Conservation (phyloP, 2,329 filamentous ascomycete genomes). For the Penicillium sp. region DNA sequence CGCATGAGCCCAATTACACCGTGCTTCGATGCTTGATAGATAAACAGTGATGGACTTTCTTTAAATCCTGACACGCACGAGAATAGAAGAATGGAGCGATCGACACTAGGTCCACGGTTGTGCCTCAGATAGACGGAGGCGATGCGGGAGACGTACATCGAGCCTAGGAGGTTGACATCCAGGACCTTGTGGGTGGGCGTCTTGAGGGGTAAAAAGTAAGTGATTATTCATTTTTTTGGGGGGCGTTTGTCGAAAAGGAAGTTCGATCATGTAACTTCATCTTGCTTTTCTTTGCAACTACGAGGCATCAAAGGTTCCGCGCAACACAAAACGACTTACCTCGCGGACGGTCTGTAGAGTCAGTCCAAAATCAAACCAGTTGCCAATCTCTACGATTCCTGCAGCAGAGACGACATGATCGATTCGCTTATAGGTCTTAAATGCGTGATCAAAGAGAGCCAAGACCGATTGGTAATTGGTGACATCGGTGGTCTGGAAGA, state of each 20-base stretch:
- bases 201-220: conserved; percentile 25
- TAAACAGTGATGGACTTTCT: conserved; percentile 52
- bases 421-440: conserved; percentile 50
- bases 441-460: conserved; percentile 52
- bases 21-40: conserved; percentile 56
- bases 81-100: conserved; percentile 50
- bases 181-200: conserved; percentile 43
- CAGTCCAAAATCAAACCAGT: conserved; percentile 52
- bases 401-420: conserved; percentile 57
- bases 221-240: background rate
- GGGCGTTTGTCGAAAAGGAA: too few relatives aligned
- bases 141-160: conserved; percentile 53
- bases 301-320: background rate
- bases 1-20: conserved; percentile 57
- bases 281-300: background rate
- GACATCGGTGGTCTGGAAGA: conserved; percentile 53
- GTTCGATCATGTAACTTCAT: too few relatives aligned
- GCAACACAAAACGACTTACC: conserved; percentile 27
- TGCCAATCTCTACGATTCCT: conserved; percentile 49
- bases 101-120: conserved; percentile 33
- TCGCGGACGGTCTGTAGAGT: conserved; percentile 49
- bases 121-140: conserved; percentile 56
- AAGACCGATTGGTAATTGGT: conserved; percentile 52
- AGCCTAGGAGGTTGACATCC: conserved; percentile 55
- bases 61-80: conserved; percentile 55